These are phyloP conservation scores for Quercus tomentella DNA, from an alignment of 331 rosid genomes.

Conservation along the genomic window DNA sequence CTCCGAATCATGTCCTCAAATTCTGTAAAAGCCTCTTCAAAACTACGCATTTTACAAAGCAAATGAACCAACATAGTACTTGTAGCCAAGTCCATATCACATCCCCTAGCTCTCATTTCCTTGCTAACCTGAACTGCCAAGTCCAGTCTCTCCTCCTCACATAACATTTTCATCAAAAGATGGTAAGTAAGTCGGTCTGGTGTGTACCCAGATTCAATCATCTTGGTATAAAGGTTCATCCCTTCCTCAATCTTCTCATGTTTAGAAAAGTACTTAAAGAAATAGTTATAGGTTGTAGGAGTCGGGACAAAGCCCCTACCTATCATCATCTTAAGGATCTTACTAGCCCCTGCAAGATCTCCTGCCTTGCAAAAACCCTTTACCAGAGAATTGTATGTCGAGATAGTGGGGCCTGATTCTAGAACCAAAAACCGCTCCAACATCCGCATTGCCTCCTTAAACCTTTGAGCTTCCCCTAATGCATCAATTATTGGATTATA, in stretches of 20 bases:
- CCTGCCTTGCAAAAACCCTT: constrained; percentile 89
- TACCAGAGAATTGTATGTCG: constrained; percentile 76
- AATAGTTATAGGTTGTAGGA: constrained; percentile 84
- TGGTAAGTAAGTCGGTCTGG: constrained; percentile 81
- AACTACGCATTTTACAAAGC: constrained; percentile 69
- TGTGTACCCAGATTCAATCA: constrained; percentile 74
- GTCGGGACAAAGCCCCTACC: constrained; percentile 63
- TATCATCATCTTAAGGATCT: constrained; percentile 82
- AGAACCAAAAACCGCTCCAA: constrained; percentile 72
- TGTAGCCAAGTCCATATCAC: constrained; percentile 77
- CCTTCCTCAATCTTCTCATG: constrained; percentile 80
- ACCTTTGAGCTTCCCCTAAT: constrained; percentile 74
- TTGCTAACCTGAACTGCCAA: constrained; percentile 73
- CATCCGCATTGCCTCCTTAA: constrained; percentile 79
- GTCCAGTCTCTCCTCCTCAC: constrained; percentile 70
- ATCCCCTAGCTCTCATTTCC: constrained; percentile 79
- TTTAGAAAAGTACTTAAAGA: constrained; percentile 73
- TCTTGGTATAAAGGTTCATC: constrained; percentile 77
- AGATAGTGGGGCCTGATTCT: constrained; percentile 74
- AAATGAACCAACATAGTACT: constrained; percentile 79
- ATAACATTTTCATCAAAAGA: constrained; percentile 83
- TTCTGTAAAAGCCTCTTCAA: constrained; percentile 65
- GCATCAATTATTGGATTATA: constrained; percentile 87
- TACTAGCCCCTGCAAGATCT: constrained; percentile 79
- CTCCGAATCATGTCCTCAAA: constrained; percentile 77